Evolutionary conservation across 805 yeast species (phyloP).

Genomic region (Ogataea degrootiae): DNA sequence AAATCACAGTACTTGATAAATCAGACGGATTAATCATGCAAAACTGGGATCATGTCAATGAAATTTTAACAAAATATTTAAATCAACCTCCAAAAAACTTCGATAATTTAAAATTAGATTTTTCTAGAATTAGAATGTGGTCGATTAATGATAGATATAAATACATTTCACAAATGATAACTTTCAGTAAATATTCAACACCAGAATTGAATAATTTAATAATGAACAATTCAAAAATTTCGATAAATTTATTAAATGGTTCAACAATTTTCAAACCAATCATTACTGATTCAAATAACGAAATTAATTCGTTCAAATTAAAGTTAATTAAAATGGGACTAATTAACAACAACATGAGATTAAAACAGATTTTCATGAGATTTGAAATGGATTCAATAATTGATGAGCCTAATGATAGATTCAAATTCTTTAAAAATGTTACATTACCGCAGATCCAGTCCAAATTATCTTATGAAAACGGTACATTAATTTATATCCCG

Average conservation of each 20-base stretch:
- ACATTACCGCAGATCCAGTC: conserved; percentile 66
- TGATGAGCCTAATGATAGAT: conserved; percentile 77
- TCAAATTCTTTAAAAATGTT: conserved; percentile 71
- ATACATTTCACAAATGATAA: conserved; percentile 69
- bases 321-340: conserved; percentile 25
- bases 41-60: conserved; percentile 80
- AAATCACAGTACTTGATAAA: conserved; percentile 73
- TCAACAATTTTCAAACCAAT: conserved; percentile 50
- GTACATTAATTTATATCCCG: conserved; percentile 77
- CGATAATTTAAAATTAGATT: conserved; percentile 67
- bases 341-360: conserved; percentile 35
- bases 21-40: conserved; percentile 87
- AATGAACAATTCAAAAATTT: conserved; percentile 38
- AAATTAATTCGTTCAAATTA: conserved; percentile 57
- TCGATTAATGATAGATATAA: conserved; percentile 77
- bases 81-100: conserved; percentile 73
- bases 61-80: conserved; percentile 59
- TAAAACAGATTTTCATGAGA: conserved; percentile 69
- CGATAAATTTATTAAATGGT: conserved; percentile 49
- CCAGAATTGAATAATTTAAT: conserved; percentile 74
- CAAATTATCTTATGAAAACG: conserved; percentile 61
- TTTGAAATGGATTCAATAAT: conserved; percentile 53
- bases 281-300: conserved; percentile 42
- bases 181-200: conserved; percentile 70
- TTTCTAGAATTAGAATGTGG: conserved; percentile 90